A percentile compares a stretch with the other conserved stretches of the same genome.
Conservation (phyloP, 2,329 filamentous ascomycete species). For the Monosporascus sp. region DNA sequence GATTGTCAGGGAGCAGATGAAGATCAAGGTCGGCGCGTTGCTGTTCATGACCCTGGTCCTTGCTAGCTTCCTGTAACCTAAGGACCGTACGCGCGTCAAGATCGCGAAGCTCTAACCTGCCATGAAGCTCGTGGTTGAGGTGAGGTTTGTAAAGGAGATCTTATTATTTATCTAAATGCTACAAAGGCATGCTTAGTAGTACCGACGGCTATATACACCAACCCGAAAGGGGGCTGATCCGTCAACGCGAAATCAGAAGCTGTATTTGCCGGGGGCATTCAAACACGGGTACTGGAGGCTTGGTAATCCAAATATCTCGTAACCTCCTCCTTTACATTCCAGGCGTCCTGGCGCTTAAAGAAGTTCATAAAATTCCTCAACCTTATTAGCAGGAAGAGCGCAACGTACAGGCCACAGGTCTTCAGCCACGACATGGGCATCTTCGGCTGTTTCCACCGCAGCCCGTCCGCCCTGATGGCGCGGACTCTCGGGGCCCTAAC, state of each 20-base stretch:
- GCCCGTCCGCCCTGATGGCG: slow-evolving; percentile 4
- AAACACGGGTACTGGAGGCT: no score
- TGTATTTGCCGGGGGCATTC: no score
- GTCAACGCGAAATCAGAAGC: no score
- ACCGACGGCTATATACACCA: no score
- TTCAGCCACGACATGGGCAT: slow-evolving; percentile 10
- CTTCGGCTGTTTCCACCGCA: slow-evolving; percentile 11
- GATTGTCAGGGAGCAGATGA: slow-evolving; percentile 59
- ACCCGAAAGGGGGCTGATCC: no score
- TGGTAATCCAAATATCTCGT: slow-evolving; percentile 2
- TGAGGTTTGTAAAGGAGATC: slow-evolving; percentile 66
- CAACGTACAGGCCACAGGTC: slow-evolving; percentile 5
- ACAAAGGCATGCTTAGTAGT: no score
- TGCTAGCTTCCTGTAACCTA: slow-evolving; percentile 56
- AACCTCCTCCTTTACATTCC: slow-evolving; percentile 6
- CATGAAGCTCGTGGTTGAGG: slow-evolving; percentile 59
- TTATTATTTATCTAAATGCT: not conserved
- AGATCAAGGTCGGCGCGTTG: slow-evolving; percentile 36
- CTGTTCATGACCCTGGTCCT: slow-evolving; percentile 43
- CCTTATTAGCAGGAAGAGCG: slow-evolving; percentile 5
- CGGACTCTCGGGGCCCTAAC: slow-evolving; percentile 4
- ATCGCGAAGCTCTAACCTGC: slow-evolving; percentile 58
- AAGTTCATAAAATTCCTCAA: slow-evolving; percentile 1
- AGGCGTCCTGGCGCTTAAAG: slow-evolving; percentile 1
- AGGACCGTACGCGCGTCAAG: slow-evolving; percentile 63